phyloP scores from a whole-genome alignment of 768 basidiomycete genomes.

The Plicaturopsis crispa region DNA sequence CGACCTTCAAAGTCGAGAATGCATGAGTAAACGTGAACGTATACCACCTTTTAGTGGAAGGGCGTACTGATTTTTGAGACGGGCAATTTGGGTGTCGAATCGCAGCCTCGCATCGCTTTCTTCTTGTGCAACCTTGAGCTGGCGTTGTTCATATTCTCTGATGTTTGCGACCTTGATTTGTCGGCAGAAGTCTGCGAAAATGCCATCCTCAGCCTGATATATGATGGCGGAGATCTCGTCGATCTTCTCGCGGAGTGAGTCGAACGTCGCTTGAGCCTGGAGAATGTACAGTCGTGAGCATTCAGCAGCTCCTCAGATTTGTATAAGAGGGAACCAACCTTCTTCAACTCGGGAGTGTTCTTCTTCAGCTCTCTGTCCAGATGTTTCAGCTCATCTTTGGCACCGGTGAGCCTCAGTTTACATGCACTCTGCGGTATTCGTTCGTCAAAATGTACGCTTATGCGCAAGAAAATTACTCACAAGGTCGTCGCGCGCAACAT shows the following conservation, averaged over 20 bases:
- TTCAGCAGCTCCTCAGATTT: neutral
- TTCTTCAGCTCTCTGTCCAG: slow-evolving; percentile 64
- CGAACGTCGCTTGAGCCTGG: slow-evolving; percentile 49
- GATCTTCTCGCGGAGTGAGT: slow-evolving; percentile 46
- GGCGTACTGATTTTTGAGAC: slow-evolving; percentile 78
- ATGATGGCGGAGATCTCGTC: slow-evolving; percentile 47
- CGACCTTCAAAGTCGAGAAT: slow-evolving; percentile 36
- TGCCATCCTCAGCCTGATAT: slow-evolving; percentile 70
- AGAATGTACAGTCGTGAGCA: no score
- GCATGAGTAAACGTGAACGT: neutral
- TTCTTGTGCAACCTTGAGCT: slow-evolving; percentile 81
- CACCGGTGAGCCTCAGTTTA: slow-evolving; percentile 66
- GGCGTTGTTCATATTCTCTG: slow-evolving; percentile 89
- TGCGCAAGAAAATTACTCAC: slow-evolving; percentile 34
- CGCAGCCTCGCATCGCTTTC: slow-evolving; percentile 79
- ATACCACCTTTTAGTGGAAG: no score
- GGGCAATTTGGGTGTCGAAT: slow-evolving; percentile 80
- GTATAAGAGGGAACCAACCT: slow-evolving; percentile 25
- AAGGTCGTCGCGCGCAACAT: slow-evolving; percentile 75
- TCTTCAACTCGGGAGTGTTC: slow-evolving; percentile 61
- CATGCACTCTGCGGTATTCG: slow-evolving; percentile 58
- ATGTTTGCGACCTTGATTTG: slow-evolving; percentile 77
- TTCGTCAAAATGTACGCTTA: no score
- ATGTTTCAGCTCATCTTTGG: slow-evolving; percentile 81
- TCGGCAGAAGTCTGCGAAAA: slow-evolving; percentile 74